phyloP scores from a whole-genome alignment of 2,329 filamentous ascomycete species.

The Colletotrichum endophyticum region DNA sequence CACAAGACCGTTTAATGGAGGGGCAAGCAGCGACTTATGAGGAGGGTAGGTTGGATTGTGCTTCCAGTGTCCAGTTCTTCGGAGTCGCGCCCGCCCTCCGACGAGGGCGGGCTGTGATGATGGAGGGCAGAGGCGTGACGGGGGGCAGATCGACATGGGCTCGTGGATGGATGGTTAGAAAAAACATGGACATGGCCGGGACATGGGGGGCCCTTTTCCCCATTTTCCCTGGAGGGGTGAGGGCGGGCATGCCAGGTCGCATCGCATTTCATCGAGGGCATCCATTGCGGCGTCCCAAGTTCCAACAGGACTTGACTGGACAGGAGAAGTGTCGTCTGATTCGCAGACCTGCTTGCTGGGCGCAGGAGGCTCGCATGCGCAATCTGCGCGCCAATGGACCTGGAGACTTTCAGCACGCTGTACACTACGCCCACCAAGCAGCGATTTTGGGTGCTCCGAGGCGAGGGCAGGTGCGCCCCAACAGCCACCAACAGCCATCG shows the following conservation, averaged over 20 bases:
- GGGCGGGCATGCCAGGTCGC: conserved; percentile 8
- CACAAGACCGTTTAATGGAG: neutral
- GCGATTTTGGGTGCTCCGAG: neutral
- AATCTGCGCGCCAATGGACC: conserved; percentile 1
- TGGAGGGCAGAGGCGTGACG: neutral
- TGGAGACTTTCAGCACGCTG: neutral
- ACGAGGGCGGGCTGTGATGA: neutral
- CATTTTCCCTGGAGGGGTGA: neutral
- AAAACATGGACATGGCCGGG: neutral
- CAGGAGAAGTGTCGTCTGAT: neutral
- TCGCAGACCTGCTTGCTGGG: neutral
- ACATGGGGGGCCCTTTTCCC: neutral
- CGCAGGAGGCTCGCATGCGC: conserved; percentile 5
- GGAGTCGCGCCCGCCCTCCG: neutral
- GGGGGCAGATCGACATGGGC: neutral
- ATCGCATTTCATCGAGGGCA: neutral
- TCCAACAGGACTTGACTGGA: neutral
- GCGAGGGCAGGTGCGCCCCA: neutral
- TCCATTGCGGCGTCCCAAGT: conserved; percentile 5
- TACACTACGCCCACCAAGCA: neutral
- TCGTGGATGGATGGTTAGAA: neutral
- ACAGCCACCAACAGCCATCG: neutral
- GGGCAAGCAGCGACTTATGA: neutral
- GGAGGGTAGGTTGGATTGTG: neutral
- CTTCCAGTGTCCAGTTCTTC: neutral